Evolutionary conservation across 2,329 filamentous ascomycete species (phyloP).

Genomic region (Aspergillus jensenii): DNA sequence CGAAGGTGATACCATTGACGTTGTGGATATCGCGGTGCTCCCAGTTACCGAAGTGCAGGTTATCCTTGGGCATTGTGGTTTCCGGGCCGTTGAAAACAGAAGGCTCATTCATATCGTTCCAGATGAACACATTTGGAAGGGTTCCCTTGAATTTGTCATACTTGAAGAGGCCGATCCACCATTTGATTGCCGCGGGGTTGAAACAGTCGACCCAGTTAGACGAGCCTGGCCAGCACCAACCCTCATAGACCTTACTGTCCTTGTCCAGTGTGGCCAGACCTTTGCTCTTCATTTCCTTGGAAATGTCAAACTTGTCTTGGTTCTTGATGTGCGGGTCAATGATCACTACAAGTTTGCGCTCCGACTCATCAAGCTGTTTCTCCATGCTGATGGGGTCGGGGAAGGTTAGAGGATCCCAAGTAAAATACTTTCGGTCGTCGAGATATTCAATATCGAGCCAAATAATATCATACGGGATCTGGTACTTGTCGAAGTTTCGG

Average conservation of each 20-base stretch:
- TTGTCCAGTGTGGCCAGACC: conserved; percentile 86
- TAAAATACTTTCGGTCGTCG: conserved; percentile 96
- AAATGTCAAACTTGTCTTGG: conserved; percentile 70
- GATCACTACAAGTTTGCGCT: conserved; percentile 87
- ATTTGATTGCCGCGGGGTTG: conserved; percentile 84
- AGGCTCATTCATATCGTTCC: conserved; percentile 99
- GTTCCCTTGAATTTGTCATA: conserved; percentile 87
- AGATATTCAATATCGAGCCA: conserved; percentile 99
- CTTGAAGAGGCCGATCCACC: conserved; percentile 88
- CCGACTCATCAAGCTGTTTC: conserved; percentile 78
- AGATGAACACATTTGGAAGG: conserved; percentile 83
- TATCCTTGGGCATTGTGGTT: conserved; percentile 98
- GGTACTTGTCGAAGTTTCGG: conserved; percentile 89
- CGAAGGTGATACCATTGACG: conserved; percentile 89
- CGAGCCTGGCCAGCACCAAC: conserved; percentile 98
- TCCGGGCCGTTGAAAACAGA: conserved; percentile 98
- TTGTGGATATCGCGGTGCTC: conserved; percentile 98
- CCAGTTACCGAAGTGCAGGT: conserved; percentile 86
- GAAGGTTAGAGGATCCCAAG: conserved; percentile 90
- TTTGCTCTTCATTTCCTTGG: conserved; percentile 79
- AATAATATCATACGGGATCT: conserved; percentile 97
- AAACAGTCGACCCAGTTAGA: conserved; percentile 97
- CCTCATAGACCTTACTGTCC: conserved; percentile 83
- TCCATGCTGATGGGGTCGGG: conserved; percentile 83
- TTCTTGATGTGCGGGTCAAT: conserved; percentile 99